phyloP scores from a whole-genome alignment of 805 yeast genomes.

The Blastobotrys americana region DNA sequence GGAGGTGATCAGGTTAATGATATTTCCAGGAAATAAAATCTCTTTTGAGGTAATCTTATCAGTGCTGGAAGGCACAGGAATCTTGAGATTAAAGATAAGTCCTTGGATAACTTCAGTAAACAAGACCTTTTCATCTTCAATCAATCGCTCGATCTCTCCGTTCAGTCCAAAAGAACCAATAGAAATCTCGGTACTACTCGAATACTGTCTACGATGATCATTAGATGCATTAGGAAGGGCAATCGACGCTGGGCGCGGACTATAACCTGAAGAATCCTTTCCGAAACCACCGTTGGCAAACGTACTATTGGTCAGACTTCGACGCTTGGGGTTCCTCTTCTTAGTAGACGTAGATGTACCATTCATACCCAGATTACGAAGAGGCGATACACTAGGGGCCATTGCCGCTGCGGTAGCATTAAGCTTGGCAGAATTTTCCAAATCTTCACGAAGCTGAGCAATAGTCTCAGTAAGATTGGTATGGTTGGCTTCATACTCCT shows the following conservation, averaged over 20 bases:
- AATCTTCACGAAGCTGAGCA: slow-evolving; percentile 36
- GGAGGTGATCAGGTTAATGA: slow-evolving; percentile 80
- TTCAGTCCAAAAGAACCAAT: slow-evolving; percentile 33
- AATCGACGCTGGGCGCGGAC: slow-evolving; percentile 27
- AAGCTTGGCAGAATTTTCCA: slow-evolving; percentile 38
- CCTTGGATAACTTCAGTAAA: slow-evolving; percentile 85
- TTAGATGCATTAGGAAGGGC: slow-evolving; percentile 20
- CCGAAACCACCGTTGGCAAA: slow-evolving; percentile 12
- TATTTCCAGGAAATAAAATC: slow-evolving; percentile 92
- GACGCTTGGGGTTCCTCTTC: slow-evolving; percentile 28
- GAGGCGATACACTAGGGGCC: slow-evolving; percentile 29
- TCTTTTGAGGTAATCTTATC: slow-evolving; percentile 80
- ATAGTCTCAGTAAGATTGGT: slow-evolving; percentile 20
- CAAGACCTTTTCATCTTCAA: slow-evolving; percentile 35
- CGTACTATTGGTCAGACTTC: slow-evolving; percentile 21
- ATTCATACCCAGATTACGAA: slow-evolving; percentile 19
- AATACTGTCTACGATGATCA: slow-evolving; percentile 43
- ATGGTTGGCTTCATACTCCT: slow-evolving; percentile 17
- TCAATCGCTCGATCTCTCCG: slow-evolving; percentile 27
- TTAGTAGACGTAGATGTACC: slow-evolving; percentile 21
- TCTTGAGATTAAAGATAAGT: slow-evolving; percentile 70
- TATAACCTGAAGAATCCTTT: slow-evolving; percentile 21
- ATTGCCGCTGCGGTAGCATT: slow-evolving; percentile 28
- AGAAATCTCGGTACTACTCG: slow-evolving; percentile 41
- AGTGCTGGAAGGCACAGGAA: slow-evolving; percentile 81